phyloP scores from a whole-genome alignment of 108 stramenopile species.

The Conticribra weissflogii region DNA sequence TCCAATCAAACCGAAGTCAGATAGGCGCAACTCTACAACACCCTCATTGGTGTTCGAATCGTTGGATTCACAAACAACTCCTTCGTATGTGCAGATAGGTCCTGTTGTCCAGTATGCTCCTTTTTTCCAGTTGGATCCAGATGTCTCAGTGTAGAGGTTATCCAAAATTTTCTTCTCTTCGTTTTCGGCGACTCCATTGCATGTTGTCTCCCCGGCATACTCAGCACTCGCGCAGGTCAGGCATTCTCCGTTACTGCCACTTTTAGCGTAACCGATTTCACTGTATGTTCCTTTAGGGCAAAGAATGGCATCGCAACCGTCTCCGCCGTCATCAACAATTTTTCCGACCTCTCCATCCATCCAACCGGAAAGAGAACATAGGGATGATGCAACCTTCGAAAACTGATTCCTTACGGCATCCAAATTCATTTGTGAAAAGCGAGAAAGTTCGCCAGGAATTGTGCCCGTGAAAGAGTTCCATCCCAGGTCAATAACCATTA shows the following conservation, averaged over 20 bases:
- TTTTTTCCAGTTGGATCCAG: conserved; percentile 64
- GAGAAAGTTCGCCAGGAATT: conserved; percentile 41
- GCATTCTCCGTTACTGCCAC: conserved; percentile 42
- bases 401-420: conserved; percentile 42
- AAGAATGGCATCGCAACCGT: conserved; percentile 77
- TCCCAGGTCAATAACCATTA: conserved; percentile 45
- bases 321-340: conserved; percentile 35
- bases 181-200: conserved; percentile 45
- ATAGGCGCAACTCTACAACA: conserved; percentile 57
- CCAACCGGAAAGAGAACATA: conserved; percentile 41
- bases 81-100: conserved; percentile 75
- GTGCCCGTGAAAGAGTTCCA: conserved; percentile 59
- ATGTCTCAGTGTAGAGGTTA: conserved; percentile 62
- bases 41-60: conserved; percentile 41
- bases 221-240: conserved; percentile 56
- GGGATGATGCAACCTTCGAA: conserved; percentile 1
- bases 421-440: conserved; percentile 44
- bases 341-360: conserved; percentile 49
- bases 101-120: conserved; percentile 59
- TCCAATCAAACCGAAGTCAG: conserved; percentile 58
- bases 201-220: conserved; percentile 58
- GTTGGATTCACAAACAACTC: conserved; percentile 59
- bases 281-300: conserved; percentile 78
- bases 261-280: conserved; percentile 58
- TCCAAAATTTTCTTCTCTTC: conserved; percentile 51